phyloP scores from a whole-genome alignment of 768 basidiomycete species.

The Tubosaeta brunneosetosa region DNA sequence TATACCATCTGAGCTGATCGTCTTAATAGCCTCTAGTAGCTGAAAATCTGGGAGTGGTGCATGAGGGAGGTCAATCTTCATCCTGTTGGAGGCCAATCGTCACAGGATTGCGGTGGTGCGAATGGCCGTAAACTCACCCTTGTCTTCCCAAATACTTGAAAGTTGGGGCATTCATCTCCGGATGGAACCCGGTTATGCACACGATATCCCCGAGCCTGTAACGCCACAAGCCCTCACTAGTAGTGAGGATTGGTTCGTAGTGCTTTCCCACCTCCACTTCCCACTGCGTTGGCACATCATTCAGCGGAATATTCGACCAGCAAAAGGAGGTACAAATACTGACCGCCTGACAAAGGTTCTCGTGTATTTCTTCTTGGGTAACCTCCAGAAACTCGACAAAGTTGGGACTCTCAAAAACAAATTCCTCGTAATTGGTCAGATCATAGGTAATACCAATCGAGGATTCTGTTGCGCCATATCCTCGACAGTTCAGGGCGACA shows the following conservation, averaged over 20 bases:
- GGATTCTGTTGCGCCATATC: conserved; percentile 14
- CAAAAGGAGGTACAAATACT: neutral
- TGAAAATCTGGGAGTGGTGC: conserved; percentile 8
- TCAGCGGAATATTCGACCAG: neutral
- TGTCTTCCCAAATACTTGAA: conserved; percentile 14
- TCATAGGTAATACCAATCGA: neutral
- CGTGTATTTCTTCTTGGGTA: conserved; percentile 4
- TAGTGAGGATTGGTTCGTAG: conserved; percentile 21
- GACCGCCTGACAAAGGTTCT: conserved; percentile 17
- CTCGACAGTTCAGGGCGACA: neutral
- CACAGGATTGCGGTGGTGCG: neutral
- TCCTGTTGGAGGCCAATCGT: neutral
- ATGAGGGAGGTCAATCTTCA: conserved; percentile 5
- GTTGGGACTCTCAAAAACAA: conserved; percentile 1
- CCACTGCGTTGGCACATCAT: conserved; percentile 9
- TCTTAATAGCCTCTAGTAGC: conserved; percentile 2
- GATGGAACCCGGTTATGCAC: conserved; percentile 12
- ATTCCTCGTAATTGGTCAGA: conserved; percentile 5
- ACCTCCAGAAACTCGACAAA: conserved; percentile 20
- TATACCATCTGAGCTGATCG: neutral
- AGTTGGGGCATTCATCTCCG: conserved; percentile 3
- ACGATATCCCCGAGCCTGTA: conserved; percentile 20
- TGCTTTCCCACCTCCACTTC: conserved; percentile 14
- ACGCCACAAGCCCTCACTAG: conserved; percentile 20
- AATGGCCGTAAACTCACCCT: conserved; percentile 11